Evolutionary conservation across 495 filamentous ascomycete species (phyloP).

Genomic region (Neohortaea acidophila): DNA sequence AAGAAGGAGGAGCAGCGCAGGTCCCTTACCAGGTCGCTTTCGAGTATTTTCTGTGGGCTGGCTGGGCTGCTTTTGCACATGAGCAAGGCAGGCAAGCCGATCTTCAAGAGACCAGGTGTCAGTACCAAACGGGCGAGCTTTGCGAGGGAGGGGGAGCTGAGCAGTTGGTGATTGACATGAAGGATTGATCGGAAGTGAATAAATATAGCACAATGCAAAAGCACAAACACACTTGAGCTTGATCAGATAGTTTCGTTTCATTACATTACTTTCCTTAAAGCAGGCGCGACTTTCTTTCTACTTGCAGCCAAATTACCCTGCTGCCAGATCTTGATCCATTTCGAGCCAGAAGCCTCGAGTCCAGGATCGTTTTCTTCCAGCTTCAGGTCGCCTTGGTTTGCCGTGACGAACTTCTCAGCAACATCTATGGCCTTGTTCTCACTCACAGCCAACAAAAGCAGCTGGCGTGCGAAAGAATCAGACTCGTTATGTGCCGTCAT

Average conservation of each 20-base stretch:
- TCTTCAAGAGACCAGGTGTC: background rate
- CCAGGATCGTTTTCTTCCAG: constrained; percentile 31
- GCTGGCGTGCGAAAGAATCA: constrained; percentile 51
- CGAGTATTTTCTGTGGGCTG: too few relatives aligned
- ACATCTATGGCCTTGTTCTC: constrained; percentile 33
- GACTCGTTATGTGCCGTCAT: constrained; percentile 56
- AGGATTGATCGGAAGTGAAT: too few relatives aligned
- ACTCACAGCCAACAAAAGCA: constrained; percentile 40
- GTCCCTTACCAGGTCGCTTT: too few relatives aligned
- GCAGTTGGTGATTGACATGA: too few relatives aligned
- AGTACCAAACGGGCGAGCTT: too few relatives aligned
- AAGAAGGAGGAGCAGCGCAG: too few relatives aligned
- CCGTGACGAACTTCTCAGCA: constrained; percentile 33
- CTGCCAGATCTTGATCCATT: constrained; percentile 21
- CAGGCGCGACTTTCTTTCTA: constrained; percentile 77
- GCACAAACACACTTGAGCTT: too few relatives aligned
- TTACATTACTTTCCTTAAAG: constrained; percentile 45
- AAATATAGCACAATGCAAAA: too few relatives aligned
- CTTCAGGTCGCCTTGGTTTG: constrained; percentile 36
- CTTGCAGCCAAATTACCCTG: constrained; percentile 55
- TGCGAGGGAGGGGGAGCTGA: too few relatives aligned
- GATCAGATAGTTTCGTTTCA: too few relatives aligned
- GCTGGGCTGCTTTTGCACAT: too few relatives aligned
- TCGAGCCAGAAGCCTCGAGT: constrained; percentile 39
- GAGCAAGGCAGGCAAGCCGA: background rate